Evolutionary conservation across 345 rosid genomes (phyloP).

Genomic region (Lenwebbia sp.): DNA sequence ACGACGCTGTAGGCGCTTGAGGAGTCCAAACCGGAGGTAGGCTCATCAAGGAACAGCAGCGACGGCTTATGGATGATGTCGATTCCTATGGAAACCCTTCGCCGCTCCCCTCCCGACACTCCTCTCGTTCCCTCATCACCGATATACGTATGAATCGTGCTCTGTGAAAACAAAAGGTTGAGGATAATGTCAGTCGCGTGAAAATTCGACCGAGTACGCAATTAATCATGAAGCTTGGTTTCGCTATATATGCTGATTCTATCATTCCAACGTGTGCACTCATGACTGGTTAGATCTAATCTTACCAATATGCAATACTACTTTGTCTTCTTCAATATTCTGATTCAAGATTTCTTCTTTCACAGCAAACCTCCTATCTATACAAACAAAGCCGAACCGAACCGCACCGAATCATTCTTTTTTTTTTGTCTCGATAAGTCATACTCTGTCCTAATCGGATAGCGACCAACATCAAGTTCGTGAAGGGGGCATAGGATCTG

Average conservation of each 20-base stretch:
- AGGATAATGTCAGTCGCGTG: not conserved
- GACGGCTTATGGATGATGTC: slow-evolving; percentile 84
- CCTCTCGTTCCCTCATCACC: slow-evolving; percentile 84
- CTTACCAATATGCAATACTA: not conserved
- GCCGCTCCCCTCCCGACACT: slow-evolving; percentile 55
- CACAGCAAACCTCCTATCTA: not conserved
- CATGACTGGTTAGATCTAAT: not conserved
- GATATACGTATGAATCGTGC: slow-evolving; percentile 40
- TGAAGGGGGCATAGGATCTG: not conserved
- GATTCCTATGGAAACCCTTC: slow-evolving; percentile 74
- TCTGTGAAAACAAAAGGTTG: slow-evolving; percentile 2
- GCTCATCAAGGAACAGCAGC: slow-evolving; percentile 73
- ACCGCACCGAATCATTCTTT: not conserved
- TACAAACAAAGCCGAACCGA: not conserved
- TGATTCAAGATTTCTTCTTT: not conserved
- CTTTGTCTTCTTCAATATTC: not conserved
- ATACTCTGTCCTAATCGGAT: not conserved
- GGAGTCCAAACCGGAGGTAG: slow-evolving; percentile 90
- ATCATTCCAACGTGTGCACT: not conserved
- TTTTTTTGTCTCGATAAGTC: not conserved
- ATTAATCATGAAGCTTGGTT: not conserved
- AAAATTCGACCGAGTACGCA: not conserved
- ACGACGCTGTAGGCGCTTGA: slow-evolving; percentile 78
- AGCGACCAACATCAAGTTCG: not conserved
- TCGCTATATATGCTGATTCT: not conserved